Evolutionary conservation across 2,329 filamentous ascomycete genomes (phyloP).

Genomic region (Diaporthe sp.): DNA sequence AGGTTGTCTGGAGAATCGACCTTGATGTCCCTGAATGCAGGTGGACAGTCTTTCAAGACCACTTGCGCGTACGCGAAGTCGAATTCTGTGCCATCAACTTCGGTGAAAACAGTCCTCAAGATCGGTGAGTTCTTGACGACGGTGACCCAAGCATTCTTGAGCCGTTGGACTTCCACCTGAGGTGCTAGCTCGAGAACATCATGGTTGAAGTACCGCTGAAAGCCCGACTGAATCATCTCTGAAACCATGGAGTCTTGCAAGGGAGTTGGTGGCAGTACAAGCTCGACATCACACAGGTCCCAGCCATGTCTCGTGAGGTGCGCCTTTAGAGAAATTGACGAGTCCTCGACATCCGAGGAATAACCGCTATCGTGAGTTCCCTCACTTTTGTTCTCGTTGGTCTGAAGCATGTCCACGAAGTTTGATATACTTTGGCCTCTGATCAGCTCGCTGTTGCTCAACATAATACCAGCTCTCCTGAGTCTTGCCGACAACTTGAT

Average conservation of each 20-base stretch:
- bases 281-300: conserved; percentile 61
- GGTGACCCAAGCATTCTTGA: conserved; percentile 73
- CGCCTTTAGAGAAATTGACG: conserved; percentile 52
- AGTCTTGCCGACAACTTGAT: conserved; percentile 86
- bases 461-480: conserved; percentile 68
- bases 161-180: conserved; percentile 65
- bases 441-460: conserved; percentile 85
- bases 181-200: conserved; percentile 76
- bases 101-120: conserved; percentile 80
- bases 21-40: conserved; percentile 44
- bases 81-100: conserved; percentile 73
- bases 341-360: conserved; percentile 44
- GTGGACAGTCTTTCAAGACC: conserved; percentile 50
- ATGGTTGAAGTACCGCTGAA: conserved; percentile 86
- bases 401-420: conserved; percentile 61
- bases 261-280: conserved; percentile 81
- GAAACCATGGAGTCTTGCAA: conserved; percentile 90
- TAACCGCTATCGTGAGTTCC: conserved; percentile 35
- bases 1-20: conserved; percentile 53
- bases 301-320: conserved; percentile 54
- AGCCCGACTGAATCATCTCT: conserved; percentile 83
- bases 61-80: conserved; percentile 65
- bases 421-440: conserved; percentile 75
- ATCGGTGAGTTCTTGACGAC: conserved; percentile 77
- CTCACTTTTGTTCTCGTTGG: conserved; percentile 7